A percentile compares a stretch with the other conserved stretches of the same genome.
phyloP scores from a whole-genome alignment of 371 early-diverging fungal genomes.

The Apophysomyces sp. region DNA sequence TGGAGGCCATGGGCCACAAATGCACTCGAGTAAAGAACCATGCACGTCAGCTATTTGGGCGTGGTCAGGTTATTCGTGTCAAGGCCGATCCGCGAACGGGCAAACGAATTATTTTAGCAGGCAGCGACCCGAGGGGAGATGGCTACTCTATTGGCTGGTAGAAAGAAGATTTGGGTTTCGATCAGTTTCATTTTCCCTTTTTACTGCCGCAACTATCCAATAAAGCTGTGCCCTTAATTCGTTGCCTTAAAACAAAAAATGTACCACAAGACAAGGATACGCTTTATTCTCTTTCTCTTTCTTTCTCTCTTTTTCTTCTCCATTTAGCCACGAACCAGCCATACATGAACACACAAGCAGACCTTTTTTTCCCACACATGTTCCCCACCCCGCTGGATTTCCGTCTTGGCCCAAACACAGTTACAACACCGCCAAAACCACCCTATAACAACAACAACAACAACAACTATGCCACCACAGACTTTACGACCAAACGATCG shows the following conservation, averaged over 20 bases:
- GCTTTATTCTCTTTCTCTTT: neutral
- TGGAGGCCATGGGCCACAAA: constrained; percentile 62
- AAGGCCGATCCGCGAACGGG: constrained; percentile 40
- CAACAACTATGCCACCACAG: neutral
- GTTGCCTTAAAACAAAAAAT: neutral
- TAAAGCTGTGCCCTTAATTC: neutral
- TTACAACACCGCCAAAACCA: neutral
- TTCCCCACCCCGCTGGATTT: neutral
- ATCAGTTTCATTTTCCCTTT: neutral
- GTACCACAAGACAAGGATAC: neutral
- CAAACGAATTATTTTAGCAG: constrained; percentile 55
- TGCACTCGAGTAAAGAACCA: constrained; percentile 34
- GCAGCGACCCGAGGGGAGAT: constrained; percentile 73
- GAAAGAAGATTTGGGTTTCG: neutral
- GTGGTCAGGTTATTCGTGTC: constrained; percentile 68
- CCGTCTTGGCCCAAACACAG: neutral
- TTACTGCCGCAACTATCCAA: neutral
- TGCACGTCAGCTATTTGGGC: constrained; percentile 63
- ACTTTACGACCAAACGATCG: neutral
- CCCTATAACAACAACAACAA: neutral
- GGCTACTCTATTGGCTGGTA: constrained; percentile 64
- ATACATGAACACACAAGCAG: neutral
- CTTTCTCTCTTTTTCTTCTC: neutral
- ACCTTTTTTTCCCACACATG: neutral
- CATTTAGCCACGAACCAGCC: neutral